Percentiles rank a stretch among this genome's conserved stretches.
phyloP scores from a whole-genome alignment of 1,284 basidiomycete genomes.

The Cystobasidium sp. region DNA sequence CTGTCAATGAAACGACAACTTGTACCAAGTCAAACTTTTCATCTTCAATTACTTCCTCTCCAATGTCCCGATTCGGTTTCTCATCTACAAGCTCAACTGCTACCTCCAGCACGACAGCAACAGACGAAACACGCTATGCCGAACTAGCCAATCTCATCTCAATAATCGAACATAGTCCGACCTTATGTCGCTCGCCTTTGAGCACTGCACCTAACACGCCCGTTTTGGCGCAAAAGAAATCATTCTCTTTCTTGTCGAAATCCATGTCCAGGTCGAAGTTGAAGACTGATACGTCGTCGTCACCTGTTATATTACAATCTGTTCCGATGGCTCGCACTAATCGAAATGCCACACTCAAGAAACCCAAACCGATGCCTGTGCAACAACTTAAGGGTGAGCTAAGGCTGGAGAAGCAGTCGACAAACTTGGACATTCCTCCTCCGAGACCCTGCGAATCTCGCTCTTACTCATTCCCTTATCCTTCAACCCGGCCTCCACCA shows the following conservation, averaged over 20 bases:
- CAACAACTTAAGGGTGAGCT: too few relatives aligned
- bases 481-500: not conserved
- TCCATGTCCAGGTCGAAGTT: not conserved
- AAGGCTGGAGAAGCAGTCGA: not conserved
- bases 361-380: not conserved
- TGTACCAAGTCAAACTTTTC: not conserved
- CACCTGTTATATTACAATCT: not conserved
- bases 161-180: conserved; percentile 1
- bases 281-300: not conserved
- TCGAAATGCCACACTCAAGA: not conserved
- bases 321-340: not conserved
- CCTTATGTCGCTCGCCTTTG: not conserved
- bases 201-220: not conserved
- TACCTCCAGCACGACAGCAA: not conserved
- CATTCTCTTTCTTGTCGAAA: not conserved
- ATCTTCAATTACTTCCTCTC: not conserved
- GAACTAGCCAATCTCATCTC: conserved; percentile 13
- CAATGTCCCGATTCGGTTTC: not conserved
- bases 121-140: conserved; percentile 1
- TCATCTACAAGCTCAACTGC: not conserved
- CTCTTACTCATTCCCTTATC: not conserved
- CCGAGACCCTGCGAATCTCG: not conserved
- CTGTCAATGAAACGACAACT: not conserved
- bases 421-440: not conserved
- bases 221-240: not conserved